These are phyloP conservation scores for Celoporthe dispersa DNA, from an alignment of 2,329 filamentous ascomycete species.

Conservation along the genomic window DNA sequence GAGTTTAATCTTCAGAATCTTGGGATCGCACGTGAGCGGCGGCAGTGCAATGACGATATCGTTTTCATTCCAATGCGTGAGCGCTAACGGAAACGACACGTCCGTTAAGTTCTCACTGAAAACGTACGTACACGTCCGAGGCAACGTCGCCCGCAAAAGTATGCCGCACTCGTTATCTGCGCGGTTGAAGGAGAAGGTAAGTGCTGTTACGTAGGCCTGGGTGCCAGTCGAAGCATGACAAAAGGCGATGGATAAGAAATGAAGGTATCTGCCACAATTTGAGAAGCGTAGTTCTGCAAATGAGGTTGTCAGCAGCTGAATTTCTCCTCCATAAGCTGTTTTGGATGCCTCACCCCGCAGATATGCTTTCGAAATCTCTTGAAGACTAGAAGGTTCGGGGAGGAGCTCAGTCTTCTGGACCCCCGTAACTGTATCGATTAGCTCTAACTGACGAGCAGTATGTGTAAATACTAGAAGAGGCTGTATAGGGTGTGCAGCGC, in stretches of 20 bases:
- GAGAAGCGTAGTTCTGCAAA: slow-evolving; percentile 13
- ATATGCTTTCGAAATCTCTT: too few species aligned
- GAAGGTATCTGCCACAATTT: slow-evolving; percentile 8
- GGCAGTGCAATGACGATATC: slow-evolving; percentile 13
- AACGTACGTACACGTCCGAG: slow-evolving; percentile 1
- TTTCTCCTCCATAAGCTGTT: too few species aligned
- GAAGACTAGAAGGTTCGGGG: too few species aligned
- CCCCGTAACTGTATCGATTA: too few species aligned
- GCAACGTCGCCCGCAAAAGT: not conserved
- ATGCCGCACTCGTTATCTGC: too few species aligned
- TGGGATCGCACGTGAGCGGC: slow-evolving; percentile 9
- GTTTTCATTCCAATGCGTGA: slow-evolving; percentile 14
- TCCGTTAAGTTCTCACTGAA: slow-evolving; percentile 10
- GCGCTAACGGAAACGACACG: not conserved
- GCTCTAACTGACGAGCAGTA: too few species aligned
- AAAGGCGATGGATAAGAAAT: slow-evolving; percentile 12
- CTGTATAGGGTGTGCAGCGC: too few species aligned
- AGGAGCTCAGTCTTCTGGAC: too few species aligned
- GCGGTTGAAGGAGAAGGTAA: too few species aligned
- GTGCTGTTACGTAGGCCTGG: too few species aligned
- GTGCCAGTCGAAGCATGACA: not conserved
- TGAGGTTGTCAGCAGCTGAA: not conserved
- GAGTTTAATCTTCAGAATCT: slow-evolving; percentile 14
- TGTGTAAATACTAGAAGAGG: too few species aligned
- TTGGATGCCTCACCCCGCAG: too few species aligned